Conservation (phyloP, 352 stramenopile species). For the Pythium insidiosum region DNA sequence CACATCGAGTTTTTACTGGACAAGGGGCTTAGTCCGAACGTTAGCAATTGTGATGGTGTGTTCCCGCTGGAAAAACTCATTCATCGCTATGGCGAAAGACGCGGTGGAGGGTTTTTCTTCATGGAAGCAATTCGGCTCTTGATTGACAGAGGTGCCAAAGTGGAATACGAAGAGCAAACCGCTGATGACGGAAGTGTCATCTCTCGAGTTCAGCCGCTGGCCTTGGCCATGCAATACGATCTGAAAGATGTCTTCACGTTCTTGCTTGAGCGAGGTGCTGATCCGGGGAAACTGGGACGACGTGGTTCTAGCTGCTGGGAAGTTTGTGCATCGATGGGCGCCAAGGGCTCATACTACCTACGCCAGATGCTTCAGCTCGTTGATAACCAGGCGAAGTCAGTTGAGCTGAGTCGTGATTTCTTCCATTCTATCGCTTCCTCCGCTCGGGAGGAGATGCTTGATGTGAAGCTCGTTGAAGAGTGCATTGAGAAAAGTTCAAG, state of each 20-base stretch:
- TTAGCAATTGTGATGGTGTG: slow-evolving; percentile 45
- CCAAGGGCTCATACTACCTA: too few species aligned
- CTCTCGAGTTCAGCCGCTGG: slow-evolving; percentile 57
- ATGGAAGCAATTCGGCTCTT: slow-evolving; percentile 39
- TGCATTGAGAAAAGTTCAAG: too few species aligned
- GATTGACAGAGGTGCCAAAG: slow-evolving; percentile 34
- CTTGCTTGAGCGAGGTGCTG: too few species aligned
- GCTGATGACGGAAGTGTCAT: slow-evolving; percentile 12
- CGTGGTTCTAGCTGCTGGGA: too few species aligned
- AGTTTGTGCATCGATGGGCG: too few species aligned
- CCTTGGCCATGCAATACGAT: slow-evolving; percentile 43
- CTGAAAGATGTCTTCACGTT: slow-evolving; percentile 38
- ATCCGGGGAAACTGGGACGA: too few species aligned
- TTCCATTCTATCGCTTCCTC: too few species aligned
- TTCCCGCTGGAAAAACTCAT: slow-evolving; percentile 60
- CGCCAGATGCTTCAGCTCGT: too few species aligned
- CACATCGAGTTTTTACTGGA: slow-evolving; percentile 63
- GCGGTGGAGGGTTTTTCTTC: slow-evolving; percentile 22
- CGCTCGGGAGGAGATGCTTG: too few species aligned
- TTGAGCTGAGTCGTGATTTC: too few species aligned
- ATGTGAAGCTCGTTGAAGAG: too few species aligned
- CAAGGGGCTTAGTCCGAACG: slow-evolving; percentile 65
- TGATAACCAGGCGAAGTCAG: too few species aligned
- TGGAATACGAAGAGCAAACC: slow-evolving; percentile 8
- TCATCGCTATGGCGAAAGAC: slow-evolving; percentile 12